Base-by-base conservation (phyloP, 805 yeast species). In the Wickerhamiella allomyrinae region DNA sequence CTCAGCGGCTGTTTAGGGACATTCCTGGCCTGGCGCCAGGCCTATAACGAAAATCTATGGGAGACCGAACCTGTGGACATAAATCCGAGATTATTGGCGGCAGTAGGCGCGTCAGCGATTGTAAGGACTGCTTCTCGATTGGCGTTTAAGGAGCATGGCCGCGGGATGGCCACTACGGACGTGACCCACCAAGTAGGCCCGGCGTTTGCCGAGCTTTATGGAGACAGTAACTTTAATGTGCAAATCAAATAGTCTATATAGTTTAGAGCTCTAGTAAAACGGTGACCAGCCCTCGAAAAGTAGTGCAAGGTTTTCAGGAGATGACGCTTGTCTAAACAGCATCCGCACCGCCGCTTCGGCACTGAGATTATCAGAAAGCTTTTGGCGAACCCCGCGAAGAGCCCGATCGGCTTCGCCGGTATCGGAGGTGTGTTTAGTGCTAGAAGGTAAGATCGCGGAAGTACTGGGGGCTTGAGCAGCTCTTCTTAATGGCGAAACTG, bases 121-220 rank as follows among this genome's bases (percentile, higher is more conserved):
- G 84, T 89, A 0, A 66, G 94, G 43, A 54, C 60, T 13, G 79
- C 94, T 34, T 70, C 85, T 1, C 53, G 60, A 14, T 59, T 68
- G 44, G 95, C 96, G 0, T 91, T 67, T 53, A 61, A 64, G 15
- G 66, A 67, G 39, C 69, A 75, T 45, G 82, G 83, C 1, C 64
- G 97, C 39, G 71, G 91, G 3, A 77, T 85, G 83, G 85, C 83
- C 54, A 84, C 98, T 0, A 74, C 85, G 3, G 83, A 87, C 56
- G 63, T 89, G 23, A 86, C 85, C 46, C 68, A 71, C 39, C 70
- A 67, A 45, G 75, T 91, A 20, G 79, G 80, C 1, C 66, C 63
- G 7, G 77, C 86, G 0, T 87, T 71, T 56, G 59, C 54, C n/a
- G 68, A 65, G 41, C 44, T 74, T 3, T 73, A 67, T 42, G 56